These are phyloP conservation scores for Capsicum chinense DNA, from an alignment of 257 asterid genomes.

Conservation along the genomic window DNA sequence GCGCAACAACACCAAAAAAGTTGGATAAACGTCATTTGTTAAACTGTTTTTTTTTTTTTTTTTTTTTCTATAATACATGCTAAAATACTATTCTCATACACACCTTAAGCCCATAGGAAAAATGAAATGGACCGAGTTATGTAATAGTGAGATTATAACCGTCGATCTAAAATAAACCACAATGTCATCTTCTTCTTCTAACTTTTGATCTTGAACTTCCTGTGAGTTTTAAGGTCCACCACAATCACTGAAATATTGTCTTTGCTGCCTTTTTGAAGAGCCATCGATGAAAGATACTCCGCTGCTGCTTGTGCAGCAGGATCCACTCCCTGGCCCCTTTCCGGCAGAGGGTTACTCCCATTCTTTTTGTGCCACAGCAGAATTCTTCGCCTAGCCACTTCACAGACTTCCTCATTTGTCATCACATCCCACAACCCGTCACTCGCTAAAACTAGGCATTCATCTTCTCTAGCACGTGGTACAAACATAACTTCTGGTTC, in stretches of 20 bases:
- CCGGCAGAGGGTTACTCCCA: constrained; percentile 45
- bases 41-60: constrained; percentile 1
- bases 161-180: constrained; percentile 35
- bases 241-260: constrained; percentile 78
- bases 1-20: constrained; percentile 36
- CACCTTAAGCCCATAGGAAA: constrained; percentile 64
- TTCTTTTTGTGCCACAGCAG: constrained; percentile 81
- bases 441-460: constrained; percentile 77
- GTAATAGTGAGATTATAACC: constrained; percentile 44
- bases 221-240: constrained; percentile 69
- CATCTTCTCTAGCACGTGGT: constrained; percentile 75
- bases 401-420: constrained; percentile 75
- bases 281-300: constrained; percentile 64
- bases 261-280: constrained; percentile 77
- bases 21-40: constrained; percentile 33
- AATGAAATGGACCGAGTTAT: constrained; percentile 61
- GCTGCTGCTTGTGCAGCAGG: constrained; percentile 94
- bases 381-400: constrained; percentile 63
- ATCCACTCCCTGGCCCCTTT: constrained; percentile 69
- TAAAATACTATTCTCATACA: constrained; percentile 52
- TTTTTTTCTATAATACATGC: constrained; percentile 48
- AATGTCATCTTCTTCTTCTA: constrained; percentile 33
- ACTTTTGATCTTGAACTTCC: constrained; percentile 74
- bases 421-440: constrained; percentile 90
- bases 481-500: constrained; percentile 74